Base-by-base conservation (phyloP, 1,284 basidiomycete species). In the Vanrija humicola region DNA sequence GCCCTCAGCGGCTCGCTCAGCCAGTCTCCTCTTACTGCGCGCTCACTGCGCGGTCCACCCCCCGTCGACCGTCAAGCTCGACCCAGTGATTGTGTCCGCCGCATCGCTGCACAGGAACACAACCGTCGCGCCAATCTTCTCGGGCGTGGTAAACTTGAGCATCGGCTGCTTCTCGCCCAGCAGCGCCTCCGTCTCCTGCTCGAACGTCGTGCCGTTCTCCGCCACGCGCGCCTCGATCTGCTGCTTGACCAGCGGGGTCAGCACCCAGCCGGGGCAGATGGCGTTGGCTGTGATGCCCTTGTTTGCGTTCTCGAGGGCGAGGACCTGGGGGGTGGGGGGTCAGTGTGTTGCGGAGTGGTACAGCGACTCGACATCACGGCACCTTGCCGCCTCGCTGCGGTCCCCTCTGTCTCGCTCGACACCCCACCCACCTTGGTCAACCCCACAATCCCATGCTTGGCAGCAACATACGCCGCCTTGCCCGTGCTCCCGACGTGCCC, bases 81-180 rank as follows among this genome's bases (percentile, higher is more conserved):
- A n/a, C 6, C 54, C 54, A 15, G 54, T 55, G 15, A 43, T 55
- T 3, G 43, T 55, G 9, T 14, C 19, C 1, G 48, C 54, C 6
- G 48, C 48, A 12, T 55, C 54, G 15, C 34, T 40, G 44, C 54
- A 55, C 8, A 55, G 43, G 28, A 50, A 46, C 19, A 55, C 54
- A 16, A 49, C 54, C 6, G 46, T 19, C 18, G 25, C 54, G 28
- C 54, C 54, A 16, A 55, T 42, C 43, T 46, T 16, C 38, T 46
- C 48, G 16, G 54, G 54, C 25, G 44, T 43, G 2, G 48, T 46
- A 8, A 55, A 55, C 18, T 46, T 50, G 45, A 54, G 50, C 46
- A 59, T 53, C 0, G 62, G 50, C 47, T 56, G 55, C 28, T 56
- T 56, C 47, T 56, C 55, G 9, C 50, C 56, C 5, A 58, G 42